Base-by-base conservation (phyloP, 73 alveolate species). In the Stentor coeruleus region DNA sequence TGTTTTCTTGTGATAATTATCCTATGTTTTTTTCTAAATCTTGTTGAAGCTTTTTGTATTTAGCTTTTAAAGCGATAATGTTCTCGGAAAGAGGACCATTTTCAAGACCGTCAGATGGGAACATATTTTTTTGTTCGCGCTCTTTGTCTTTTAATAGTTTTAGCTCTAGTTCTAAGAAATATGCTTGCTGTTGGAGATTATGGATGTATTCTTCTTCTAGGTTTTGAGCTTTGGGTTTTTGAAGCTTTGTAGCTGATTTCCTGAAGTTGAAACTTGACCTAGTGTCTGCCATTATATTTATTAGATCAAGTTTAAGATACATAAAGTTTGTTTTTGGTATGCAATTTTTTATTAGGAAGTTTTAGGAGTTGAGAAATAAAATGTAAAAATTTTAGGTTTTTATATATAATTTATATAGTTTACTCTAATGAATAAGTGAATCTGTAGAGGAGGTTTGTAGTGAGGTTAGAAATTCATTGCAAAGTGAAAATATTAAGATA, bases 161-260 rank as follows among this genome's bases (percentile, higher is more conserved):
- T 33, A 66, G 41, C 41, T 66, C 79, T 14, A 66, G 79, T 66
- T 66, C 79, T 66, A 66, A 66, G 79, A 66, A 66, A 66, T 66
- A 66, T 1, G 37, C 37, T 66, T 66, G 79, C 2, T 66, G 79
- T 66, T 66, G 79, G 39, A 66, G 79, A 40, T 66, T 66, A 33
- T 66, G 79, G 41, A 66, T 66, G 79, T 66, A 66, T 66, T 66
- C 79, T 20, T 66, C 79, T 66, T 66, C 79, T 66, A 66, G 41
- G 37, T 26, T 66, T 66, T 49, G 66, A 20, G 66, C 11, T 33
- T 66, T 66, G 36, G 0, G 42, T 66, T 66, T 66, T 20, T 20
- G 79, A n/a, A n/a, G n/a, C 37, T 66, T 66, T 66, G 79, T 1
- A 28, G 14, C 49, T 26, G 37, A 31, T 66, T 66, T 66, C 6